Evolutionary conservation across 345 rosid genomes (phyloP), one percentile per base, ranked within the genome.

Genomic region (Gossypium australe): DNA sequence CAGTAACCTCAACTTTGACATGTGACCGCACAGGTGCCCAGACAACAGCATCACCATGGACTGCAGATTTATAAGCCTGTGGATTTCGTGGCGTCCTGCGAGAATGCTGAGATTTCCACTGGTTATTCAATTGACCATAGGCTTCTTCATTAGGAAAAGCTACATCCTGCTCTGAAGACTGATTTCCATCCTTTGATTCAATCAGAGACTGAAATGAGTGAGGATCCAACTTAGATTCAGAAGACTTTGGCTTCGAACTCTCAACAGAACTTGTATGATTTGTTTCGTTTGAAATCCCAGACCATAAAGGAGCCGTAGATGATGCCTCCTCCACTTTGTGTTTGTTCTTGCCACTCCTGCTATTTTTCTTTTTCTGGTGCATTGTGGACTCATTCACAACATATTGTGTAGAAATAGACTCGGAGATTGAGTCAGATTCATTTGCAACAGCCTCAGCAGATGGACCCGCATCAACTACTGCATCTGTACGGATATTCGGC

Each of bases 11-110:
- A 78, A 77, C 67, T 83, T 84, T 93, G 78, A 75, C 87, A 60
- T 85, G 92, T 56, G 92, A 76, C 66, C 86, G 85, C 49, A 91
- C 83, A 25, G 98, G 99, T 66, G 98, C 97, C 99, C 99, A 96
- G 20, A 89, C 51, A 82, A 86, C 94, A 81, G 90, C 79, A 82
- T 85, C 94, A 69, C 59, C 70, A 53, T 80, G 87, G 74, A 78
- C 97, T n/a, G 80, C 70, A 61, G 82, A 74, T 85, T 84, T 90
- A 68, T 77, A 87, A 55, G 71, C 82, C 71, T 79, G 87, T 9
- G 85, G 76, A 75, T 82, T 89, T 80, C 89, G 87, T 59, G 78
- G 83, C 56, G 76, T 77, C 83, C 81, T 86, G 64, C 89, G 96
- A 78, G 90, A 58, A 74, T 88, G 84, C 76, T 91, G 98, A 78